Evolutionary conservation across 345 rosid genomes (phyloP), one percentile per base, ranked within the genome.

Genomic region (rapeseed (Brassica napus)): DNA sequence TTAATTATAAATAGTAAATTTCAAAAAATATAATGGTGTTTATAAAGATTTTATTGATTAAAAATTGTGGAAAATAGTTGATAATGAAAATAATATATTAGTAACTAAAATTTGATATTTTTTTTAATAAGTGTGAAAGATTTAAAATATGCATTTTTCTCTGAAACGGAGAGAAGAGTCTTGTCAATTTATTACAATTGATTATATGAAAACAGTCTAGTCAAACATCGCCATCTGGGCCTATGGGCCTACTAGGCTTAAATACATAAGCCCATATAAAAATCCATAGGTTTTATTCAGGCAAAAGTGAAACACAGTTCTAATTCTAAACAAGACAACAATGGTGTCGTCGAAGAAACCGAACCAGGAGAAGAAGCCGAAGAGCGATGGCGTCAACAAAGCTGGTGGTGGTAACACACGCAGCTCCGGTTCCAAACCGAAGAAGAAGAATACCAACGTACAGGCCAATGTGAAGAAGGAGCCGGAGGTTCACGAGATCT

Each of bases 291-390:
- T 12, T 47, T 34, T 34, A 62, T n/a, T 44, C 65, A 2, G 65
- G 59, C 32, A 6, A 71, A 72, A 16, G 60, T 28, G 71, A 18
- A 68, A 47, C 12, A 18, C 21, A 0, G 1, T 12, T 14, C 6
- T 12, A 4, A 47, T 18, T 18, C 21, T 18, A 18, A 18, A 18
- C 21, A 18, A 18, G 21, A 18, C 21, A 18, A 23, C 12, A 57
- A 84, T 84, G 86, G 83, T 55, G 71, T 73, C 85, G 74, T 77
- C 85, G 11, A 82, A 74, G 71, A 82, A 79, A 77, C 69, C 62
- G 69, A 58, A 23, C 28, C 74, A 75, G 66, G 73, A 65, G 64
- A 77, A 64, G 82, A 74, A 58, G 64, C 60, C 21, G 74, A 72
- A 12, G 8, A 75, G 74, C 77, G 71, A 72, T 65, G 78, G 42